phyloP scores from a whole-genome alignment of 2,329 filamentous ascomycete species.

The Paraconiothyrium sp. region DNA sequence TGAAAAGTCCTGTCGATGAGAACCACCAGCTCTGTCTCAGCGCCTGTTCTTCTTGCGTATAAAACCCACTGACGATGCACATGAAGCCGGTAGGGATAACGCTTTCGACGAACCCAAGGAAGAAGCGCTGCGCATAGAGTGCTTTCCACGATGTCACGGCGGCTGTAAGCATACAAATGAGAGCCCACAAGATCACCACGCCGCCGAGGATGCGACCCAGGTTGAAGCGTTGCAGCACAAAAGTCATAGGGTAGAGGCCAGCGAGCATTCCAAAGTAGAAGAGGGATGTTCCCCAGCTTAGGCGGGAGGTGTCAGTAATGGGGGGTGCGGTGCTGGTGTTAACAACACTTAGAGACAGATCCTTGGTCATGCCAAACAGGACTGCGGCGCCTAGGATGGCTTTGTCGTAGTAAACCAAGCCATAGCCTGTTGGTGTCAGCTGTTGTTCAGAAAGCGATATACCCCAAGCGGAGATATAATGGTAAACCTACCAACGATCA shows the following conservation, averaged over 20 bases:
- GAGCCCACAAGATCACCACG: slow-evolving; percentile 72
- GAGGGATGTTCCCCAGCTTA: slow-evolving; percentile 80
- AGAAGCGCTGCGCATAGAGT: slow-evolving; percentile 66
- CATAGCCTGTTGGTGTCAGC: slow-evolving; percentile 58
- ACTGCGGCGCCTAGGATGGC: slow-evolving; percentile 78
- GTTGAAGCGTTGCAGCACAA: slow-evolving; percentile 73
- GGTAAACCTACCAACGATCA: slow-evolving; percentile 56
- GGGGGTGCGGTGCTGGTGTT: slow-evolving; percentile 61
- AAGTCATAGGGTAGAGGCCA: slow-evolving; percentile 78
- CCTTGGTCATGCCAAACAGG: slow-evolving; percentile 79
- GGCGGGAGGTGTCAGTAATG: slow-evolving; percentile 70
- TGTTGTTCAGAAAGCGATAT: not conserved
- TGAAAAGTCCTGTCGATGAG: slow-evolving; percentile 59
- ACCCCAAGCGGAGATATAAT: not conserved
- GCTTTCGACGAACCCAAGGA: slow-evolving; percentile 65
- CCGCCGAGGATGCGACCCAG: slow-evolving; percentile 70
- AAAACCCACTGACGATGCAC: slow-evolving; percentile 58
- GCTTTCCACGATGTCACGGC: slow-evolving; percentile 71
- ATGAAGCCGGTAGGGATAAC: slow-evolving; percentile 67
- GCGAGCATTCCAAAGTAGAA: slow-evolving; percentile 85
- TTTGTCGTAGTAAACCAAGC: slow-evolving; percentile 77
- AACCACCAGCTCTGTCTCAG: slow-evolving; percentile 74
- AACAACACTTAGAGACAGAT: slow-evolving; percentile 68
- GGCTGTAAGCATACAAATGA: slow-evolving; percentile 74
- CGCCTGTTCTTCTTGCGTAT: slow-evolving; percentile 54